Evolutionary conservation across 305 asterid genomes (phyloP), one percentile per base, ranked within the genome.

Genomic region (Ilex paraguariensis): DNA sequence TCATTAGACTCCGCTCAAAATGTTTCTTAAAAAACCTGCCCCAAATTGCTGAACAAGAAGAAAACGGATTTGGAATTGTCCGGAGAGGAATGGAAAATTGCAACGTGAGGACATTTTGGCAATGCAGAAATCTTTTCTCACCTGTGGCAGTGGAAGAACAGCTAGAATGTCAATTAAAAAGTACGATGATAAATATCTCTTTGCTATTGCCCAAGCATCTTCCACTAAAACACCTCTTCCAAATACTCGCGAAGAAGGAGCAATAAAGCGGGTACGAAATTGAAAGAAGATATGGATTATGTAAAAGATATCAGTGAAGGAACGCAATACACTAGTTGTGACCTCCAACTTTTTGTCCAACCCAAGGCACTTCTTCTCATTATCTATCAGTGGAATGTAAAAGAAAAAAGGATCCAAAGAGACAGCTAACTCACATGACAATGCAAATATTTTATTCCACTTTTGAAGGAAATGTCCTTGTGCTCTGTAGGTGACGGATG

Each of bases 401-500:
- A 81, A 77, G 68, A 81, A 81, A 73, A 81, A 66, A 52, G 86
- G 86, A 61, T 81, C 86, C 75, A 81, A 74, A 32, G 86, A 81
- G 66, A 81, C 68, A 17, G 86, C 86, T 63, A 81, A 13, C 51
- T 77, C 65, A 70, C 81, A 77, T 5, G 67, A 77, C 13, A 81
- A 66, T 63, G 77, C 82, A 70, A 81, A 81, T 66, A 77, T 77
- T 72, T 81, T 81, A 68, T 81, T 81, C 86, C 86, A 81, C 64
- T 69, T 74, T 67, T 77, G 86, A 70, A 77, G 78, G 64, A 81
- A 81, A 31, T 69, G 57, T 52, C 86, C 83, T 36, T 36, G 9
- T 36, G 42, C 2, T 21, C 28, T 21, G 57, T 61, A 94, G 99
- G 98, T 94, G 69, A 75, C 96, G 46, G 98, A 94, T 81, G 96